Evolutionary conservation across 805 yeast genomes (phyloP).

Genomic region (Candida insectalens): DNA sequence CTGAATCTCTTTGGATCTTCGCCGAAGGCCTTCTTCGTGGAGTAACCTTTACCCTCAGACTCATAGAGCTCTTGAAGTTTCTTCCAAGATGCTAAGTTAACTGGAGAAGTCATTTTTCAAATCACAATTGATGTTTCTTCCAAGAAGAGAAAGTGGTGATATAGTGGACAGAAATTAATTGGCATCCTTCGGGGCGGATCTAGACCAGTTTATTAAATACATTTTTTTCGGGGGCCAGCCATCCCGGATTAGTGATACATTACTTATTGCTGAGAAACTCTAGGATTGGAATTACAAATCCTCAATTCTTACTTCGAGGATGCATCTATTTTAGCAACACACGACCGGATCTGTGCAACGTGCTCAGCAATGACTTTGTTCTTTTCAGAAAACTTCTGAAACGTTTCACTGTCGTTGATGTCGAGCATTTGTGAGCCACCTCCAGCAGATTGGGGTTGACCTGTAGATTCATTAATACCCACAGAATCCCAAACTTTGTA

Average conservation of each 20-base stretch:
- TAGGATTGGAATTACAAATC: too few species aligned
- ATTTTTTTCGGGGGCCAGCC: too few species aligned
- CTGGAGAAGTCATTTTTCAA: constrained; percentile 22
- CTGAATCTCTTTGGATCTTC: constrained; percentile 66
- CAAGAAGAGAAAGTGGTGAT: neutral
- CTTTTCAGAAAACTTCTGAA: constrained; percentile 38
- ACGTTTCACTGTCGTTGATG: constrained; percentile 33
- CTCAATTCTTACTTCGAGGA: too few species aligned
- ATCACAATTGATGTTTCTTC: too few species aligned
- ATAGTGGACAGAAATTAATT: neutral
- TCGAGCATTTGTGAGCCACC: constrained; percentile 5
- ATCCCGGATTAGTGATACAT: too few species aligned
- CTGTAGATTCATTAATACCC: neutral
- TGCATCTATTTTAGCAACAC: constrained; percentile 37
- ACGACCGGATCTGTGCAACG: constrained; percentile 42
- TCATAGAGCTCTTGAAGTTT: constrained; percentile 65
- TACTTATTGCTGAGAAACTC: too few species aligned
- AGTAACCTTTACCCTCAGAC: constrained; percentile 55
- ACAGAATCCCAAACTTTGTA: constrained; percentile 20
- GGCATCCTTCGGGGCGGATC: too few species aligned
- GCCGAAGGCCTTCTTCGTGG: constrained; percentile 69
- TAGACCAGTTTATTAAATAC: too few species aligned
- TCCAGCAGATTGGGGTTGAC: neutral
- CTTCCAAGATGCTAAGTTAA: constrained; percentile 78
- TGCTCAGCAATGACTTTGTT: constrained; percentile 39